A percentile compares a stretch with the other conserved stretches of the same genome.
Evolutionary conservation across 768 basidiomycete species (phyloP).

Genomic region (Cubamyces lactineus): DNA sequence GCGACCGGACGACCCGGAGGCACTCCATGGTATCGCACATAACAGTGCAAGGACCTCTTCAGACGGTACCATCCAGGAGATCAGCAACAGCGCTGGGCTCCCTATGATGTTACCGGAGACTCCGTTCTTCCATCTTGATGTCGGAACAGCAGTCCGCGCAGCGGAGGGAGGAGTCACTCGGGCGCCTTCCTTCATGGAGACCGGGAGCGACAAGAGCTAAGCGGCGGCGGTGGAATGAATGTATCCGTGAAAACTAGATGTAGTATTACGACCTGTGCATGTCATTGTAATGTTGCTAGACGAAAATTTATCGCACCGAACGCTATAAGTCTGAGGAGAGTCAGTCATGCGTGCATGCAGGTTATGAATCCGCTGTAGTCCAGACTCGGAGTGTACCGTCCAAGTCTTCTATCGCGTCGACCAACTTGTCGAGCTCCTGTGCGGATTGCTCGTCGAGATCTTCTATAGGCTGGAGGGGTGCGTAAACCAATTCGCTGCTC

Average conservation of each 20-base stretch:
- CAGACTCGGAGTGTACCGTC: slow-evolving; percentile 64
- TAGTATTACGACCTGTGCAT: slow-evolving; percentile 20
- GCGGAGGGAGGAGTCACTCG: slow-evolving; percentile 31
- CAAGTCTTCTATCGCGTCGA: slow-evolving; percentile 56
- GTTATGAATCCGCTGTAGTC: slow-evolving; percentile 47
- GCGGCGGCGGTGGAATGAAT: not conserved
- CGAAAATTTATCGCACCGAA: not conserved
- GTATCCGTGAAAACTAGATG: slow-evolving; percentile 1
- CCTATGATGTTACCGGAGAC: slow-evolving; percentile 53
- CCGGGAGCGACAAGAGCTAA: not conserved
- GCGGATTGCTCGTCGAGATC: slow-evolving; percentile 44
- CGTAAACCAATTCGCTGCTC: slow-evolving; percentile 56
- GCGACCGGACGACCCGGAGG: slow-evolving; percentile 13
- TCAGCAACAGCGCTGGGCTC: slow-evolving; percentile 9
- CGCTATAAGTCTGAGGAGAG: not conserved
- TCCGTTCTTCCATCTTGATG: slow-evolving; percentile 83
- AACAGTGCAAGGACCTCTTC: slow-evolving; percentile 18
- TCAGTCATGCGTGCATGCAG: not conserved
- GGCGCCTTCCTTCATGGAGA: slow-evolving; percentile 5
- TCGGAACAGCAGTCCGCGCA: slow-evolving; percentile 35
- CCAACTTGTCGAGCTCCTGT: slow-evolving; percentile 45
- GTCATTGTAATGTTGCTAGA: slow-evolving; percentile 1
- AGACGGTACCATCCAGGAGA: slow-evolving; percentile 9
- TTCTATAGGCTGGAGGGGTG: slow-evolving; percentile 47
- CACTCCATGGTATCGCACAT: not conserved